Evolutionary conservation across 2,329 filamentous ascomycete genomes (phyloP), one percentile per base, ranked within the genome.

Genomic region (Penicillium digitatum): DNA sequence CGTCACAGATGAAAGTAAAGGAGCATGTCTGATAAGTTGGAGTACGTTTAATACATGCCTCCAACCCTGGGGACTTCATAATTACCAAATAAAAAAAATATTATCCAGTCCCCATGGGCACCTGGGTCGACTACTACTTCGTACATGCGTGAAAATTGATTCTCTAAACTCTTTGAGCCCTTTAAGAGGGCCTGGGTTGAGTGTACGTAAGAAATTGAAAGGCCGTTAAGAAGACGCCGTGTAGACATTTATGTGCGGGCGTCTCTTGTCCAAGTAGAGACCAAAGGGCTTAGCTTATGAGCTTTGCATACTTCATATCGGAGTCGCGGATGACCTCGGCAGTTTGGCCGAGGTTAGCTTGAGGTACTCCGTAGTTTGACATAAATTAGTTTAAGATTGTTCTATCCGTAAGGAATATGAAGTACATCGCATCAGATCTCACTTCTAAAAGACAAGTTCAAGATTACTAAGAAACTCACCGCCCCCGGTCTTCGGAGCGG

Each of bases 401-500:
- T 24, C 12, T 24, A 9, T 16, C 22, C 9, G 24, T 26, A 26
- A 3, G 6, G 11, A 16, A 18, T 35, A 32, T 5, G 4, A 14
- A 5, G 12, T 32, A 40, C 34, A 34, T 32, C 16, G 3, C 12
- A 26, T 40, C n/a, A 14, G n/a, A 5, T 12, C 9, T 45, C 10
- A 18, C 11, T 43, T 43, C 40, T 18, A 9, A 26, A 16, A 42
- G 26, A 20, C 26, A 29, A 42, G n/a, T 20, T 34, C 12, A 46
- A n/a, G n/a, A n/a, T n/a, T n/a, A n/a, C n/a, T n/a, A n/a, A n/a
- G 5, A 9, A 35, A 40, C 31, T 52, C 53, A 55, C 53, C 53
- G 53, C 53, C 39, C 39, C 47, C 18, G 35, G 38, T 34, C 5
- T 26, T 52, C 49, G 49, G 53, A 54, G 45, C 42, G 38, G 14